Evolutionary conservation across 2,329 filamentous ascomycete species (phyloP).

Genomic region (Onygenales sp.): DNA sequence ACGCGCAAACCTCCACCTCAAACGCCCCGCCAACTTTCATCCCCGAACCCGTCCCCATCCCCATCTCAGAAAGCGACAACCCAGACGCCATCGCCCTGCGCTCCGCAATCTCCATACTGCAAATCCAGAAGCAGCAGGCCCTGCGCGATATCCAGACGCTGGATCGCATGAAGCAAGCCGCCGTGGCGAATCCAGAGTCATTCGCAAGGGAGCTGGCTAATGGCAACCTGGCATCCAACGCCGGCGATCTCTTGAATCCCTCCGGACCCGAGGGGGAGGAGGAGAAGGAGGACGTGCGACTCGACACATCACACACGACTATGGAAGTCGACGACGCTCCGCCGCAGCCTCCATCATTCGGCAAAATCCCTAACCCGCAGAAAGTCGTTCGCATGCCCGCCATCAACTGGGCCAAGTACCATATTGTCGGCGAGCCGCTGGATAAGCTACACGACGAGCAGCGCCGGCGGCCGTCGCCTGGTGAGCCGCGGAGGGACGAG

Average conservation of each 20-base stretch:
- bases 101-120: conserved; percentile 75
- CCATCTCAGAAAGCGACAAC: conserved; percentile 48
- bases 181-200: conserved; percentile 58
- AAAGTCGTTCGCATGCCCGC: conserved; percentile 77
- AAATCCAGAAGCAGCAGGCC: conserved; percentile 74
- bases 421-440: conserved; percentile 73
- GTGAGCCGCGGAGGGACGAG: conserved; percentile 29
- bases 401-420: conserved; percentile 92
- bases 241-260: conserved; percentile 27
- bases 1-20: neutral
- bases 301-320: conserved; percentile 4
- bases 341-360: conserved; percentile 37
- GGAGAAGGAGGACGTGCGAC: conserved; percentile 16
- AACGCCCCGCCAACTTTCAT: conserved; percentile 14
- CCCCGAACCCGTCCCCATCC: conserved; percentile 30
- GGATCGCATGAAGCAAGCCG: conserved; percentile 59
- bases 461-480: conserved; percentile 47
- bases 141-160: conserved; percentile 64
- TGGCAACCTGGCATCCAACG: conserved; percentile 46
- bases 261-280: conserved; percentile 28
- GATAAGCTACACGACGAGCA: conserved; percentile 82
- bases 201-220: conserved; percentile 61
- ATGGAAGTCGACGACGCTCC: conserved; percentile 8
- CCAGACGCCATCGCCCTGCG: conserved; percentile 80
- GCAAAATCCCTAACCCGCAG: conserved; percentile 64